phyloP scores from a whole-genome alignment of 495 filamentous ascomycete genomes.

The Astrothelium subdiscretum region DNA sequence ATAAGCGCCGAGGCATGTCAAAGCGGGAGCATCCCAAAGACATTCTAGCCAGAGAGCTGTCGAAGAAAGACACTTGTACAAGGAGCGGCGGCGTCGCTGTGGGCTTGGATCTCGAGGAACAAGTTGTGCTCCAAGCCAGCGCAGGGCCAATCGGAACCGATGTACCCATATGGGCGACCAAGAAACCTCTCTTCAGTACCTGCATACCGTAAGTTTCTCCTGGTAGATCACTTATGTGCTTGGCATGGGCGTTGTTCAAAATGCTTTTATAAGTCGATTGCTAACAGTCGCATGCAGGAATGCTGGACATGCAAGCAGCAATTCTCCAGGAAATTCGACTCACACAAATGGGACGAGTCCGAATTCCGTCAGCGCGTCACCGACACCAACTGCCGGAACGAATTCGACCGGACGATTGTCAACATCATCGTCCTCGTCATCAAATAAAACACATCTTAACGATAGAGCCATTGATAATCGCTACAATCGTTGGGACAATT shows the following conservation, averaged over 20 bases:
- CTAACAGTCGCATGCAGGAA: neutral
- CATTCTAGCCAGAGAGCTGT: neutral
- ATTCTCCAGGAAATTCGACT: too few species aligned
- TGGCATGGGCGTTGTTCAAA: neutral
- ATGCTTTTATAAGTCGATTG: neutral
- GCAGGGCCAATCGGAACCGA: neutral
- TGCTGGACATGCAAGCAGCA: neutral
- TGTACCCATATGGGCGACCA: neutral
- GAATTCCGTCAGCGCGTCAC: too few species aligned
- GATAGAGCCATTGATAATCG: too few species aligned
- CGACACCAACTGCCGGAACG: too few species aligned
- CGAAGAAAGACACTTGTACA: neutral
- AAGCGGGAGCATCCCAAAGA: neutral
- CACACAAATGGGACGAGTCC: too few species aligned
- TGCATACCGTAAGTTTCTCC: neutral
- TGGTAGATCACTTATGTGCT: neutral
- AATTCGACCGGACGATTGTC: too few species aligned
- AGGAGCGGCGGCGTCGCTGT: neutral
- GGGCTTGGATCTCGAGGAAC: neutral
- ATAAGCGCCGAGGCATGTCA: neutral
- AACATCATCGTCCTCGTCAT: too few species aligned
- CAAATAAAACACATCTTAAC: too few species aligned
- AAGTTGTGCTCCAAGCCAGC: neutral
- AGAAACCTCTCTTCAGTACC: neutral
- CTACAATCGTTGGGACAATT: neutral